These are phyloP conservation scores for Arctostaphylos glauca DNA, from an alignment of 148 eudicot species.

Conservation along the genomic window DNA sequence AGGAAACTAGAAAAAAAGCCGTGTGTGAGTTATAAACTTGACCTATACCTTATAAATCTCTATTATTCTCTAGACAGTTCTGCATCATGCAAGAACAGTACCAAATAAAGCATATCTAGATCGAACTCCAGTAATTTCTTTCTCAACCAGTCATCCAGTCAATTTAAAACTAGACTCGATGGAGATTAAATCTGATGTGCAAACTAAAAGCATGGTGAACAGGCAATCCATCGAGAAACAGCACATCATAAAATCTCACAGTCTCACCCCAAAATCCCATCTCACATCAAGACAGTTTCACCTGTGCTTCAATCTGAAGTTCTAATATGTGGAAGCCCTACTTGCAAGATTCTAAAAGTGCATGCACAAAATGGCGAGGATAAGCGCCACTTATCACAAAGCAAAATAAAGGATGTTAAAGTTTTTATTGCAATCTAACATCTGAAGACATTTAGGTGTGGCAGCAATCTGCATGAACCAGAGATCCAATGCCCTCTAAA, in stretches of 20 bases:
- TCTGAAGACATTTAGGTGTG: background rate
- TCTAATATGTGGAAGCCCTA: background rate
- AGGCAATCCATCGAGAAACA: background rate
- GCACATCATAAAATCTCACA: background rate
- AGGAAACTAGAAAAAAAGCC: background rate
- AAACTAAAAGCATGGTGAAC: background rate
- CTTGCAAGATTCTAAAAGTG: background rate
- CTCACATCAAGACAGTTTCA: background rate
- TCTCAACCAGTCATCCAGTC: background rate
- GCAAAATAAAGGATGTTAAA: background rate
- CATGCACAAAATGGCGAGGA: background rate
- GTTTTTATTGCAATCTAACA: background rate
- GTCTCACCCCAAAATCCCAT: background rate
- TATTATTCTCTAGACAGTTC: background rate
- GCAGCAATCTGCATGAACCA: background rate
- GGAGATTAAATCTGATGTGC: background rate
- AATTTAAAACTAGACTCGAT: background rate
- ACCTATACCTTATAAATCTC: background rate
- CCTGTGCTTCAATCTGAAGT: background rate
- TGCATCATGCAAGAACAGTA: background rate
- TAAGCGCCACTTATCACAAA: background rate
- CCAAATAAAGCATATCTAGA: background rate
- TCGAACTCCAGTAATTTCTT: background rate
- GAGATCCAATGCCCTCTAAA: background rate
- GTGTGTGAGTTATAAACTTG: background rate